Percentiles rank a stretch among this genome's conserved stretches.
phyloP scores from a whole-genome alignment of 805 yeast genomes.

The Priceomyces castillae region DNA sequence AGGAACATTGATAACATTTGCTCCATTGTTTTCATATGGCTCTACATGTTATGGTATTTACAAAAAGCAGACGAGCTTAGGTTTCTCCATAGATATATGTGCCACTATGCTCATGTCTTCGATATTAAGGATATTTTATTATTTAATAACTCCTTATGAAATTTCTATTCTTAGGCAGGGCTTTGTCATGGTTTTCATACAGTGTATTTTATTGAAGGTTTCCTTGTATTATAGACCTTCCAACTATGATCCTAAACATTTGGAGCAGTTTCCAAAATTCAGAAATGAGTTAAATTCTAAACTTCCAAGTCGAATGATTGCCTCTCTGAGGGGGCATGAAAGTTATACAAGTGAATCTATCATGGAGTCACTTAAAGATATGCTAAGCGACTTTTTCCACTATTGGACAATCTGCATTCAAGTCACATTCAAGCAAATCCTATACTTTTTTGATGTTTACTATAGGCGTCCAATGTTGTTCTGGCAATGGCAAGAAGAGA shows the following conservation, averaged over 20 bases:
- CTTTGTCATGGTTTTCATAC: conserved; percentile 80
- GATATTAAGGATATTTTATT: conserved; percentile 70
- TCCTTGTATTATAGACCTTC: conserved; percentile 56
- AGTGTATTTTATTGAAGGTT: conserved; percentile 58
- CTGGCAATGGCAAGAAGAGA: conserved; percentile 82
- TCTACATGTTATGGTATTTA: conserved; percentile 72
- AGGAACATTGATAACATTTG: conserved; percentile 67
- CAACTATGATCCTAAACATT: conserved; percentile 31
- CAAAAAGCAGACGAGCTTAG: conserved; percentile 61
- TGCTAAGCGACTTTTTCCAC: conserved; percentile 8
- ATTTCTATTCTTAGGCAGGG: conserved; percentile 75
- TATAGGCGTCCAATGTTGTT: conserved; percentile 62
- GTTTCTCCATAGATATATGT: conserved; percentile 90
- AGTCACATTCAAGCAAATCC: conserved; percentile 21
- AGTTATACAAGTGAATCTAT: conserved; percentile 11
- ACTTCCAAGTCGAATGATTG: conserved; percentile 18
- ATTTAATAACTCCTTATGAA: conserved; percentile 78
- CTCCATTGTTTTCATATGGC: conserved; percentile 87
- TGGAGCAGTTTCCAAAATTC: conserved; percentile 28
- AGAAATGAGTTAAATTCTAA: conserved; percentile 24
- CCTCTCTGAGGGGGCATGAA: conserved; percentile 15
- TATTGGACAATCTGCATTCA: conserved; percentile 9
- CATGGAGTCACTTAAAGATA: conserved; percentile 2
- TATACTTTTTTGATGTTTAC: conserved; percentile 68
- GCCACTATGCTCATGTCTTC: conserved; percentile 85